These are phyloP conservation scores for Crithidia expoeki DNA, from an alignment of 208 protist genomes.

Conservation along the genomic window DNA sequence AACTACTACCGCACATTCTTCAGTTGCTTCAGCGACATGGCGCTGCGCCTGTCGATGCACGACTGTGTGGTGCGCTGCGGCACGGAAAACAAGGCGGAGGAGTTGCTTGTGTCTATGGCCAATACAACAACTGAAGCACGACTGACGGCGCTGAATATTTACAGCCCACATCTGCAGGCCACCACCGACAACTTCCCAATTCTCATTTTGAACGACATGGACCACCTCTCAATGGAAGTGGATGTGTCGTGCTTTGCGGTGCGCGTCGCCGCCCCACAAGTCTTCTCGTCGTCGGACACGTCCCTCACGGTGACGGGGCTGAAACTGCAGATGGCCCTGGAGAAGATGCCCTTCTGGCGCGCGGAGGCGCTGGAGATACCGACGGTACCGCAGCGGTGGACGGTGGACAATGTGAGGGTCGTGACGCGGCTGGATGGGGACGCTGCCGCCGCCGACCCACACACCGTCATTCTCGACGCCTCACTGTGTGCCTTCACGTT, in stretches of 20 bases:
- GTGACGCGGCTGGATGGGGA: slow-evolving; percentile 16
- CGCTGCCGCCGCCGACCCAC: not conserved
- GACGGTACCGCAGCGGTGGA: slow-evolving; percentile 16
- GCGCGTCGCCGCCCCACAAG: slow-evolving; percentile 1
- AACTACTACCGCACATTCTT: slow-evolving; percentile 58
- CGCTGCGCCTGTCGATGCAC: slow-evolving; percentile 35
- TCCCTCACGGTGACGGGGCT: slow-evolving; percentile 14
- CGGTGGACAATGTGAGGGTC: slow-evolving; percentile 17
- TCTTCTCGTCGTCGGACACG: slow-evolving; percentile 13
- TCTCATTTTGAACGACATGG: slow-evolving; percentile 26
- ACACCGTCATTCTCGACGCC: slow-evolving; percentile 6
- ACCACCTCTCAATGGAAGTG: slow-evolving; percentile 19
- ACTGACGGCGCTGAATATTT: slow-evolving; percentile 14
- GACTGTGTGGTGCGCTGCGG: slow-evolving; percentile 34
- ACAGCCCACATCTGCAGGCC: slow-evolving; percentile 16
- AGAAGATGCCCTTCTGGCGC: slow-evolving; percentile 38
- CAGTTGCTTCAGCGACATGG: slow-evolving; percentile 65
- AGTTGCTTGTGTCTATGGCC: slow-evolving; percentile 20
- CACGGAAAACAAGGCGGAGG: slow-evolving; percentile 2
- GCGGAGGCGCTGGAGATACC: slow-evolving; percentile 25
- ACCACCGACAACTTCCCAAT: slow-evolving; percentile 28
- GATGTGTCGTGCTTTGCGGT: slow-evolving; percentile 19
- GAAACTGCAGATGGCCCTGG: slow-evolving; percentile 20
- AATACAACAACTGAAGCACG: slow-evolving; percentile 22
- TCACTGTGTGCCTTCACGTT: slow-evolving; percentile 10